A percentile compares a stretch with the other conserved stretches of the same genome.
phyloP scores from a whole-genome alignment of 345 rosid genomes.

The Capsella bursapastoris region DNA sequence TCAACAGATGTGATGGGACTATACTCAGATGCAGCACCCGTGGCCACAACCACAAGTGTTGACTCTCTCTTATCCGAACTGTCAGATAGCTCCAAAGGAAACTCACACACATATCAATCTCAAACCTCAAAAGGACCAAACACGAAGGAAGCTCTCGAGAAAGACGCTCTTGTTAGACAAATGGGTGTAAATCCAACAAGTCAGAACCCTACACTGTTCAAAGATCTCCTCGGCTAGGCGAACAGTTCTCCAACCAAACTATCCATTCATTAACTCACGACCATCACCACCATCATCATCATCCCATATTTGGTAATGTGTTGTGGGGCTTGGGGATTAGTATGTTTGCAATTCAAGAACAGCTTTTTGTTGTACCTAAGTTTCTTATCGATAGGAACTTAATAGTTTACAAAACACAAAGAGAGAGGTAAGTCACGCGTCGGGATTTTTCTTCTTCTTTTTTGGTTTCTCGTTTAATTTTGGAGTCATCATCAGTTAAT shows the following conservation, averaged over 20 bases:
- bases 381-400: constrained; percentile 38
- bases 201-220: constrained; percentile 88
- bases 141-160: constrained; percentile 69
- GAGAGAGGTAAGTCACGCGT: constrained; percentile 23
- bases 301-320: constrained; percentile 34
- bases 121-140: constrained; percentile 69
- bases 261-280: constrained; percentile 8
- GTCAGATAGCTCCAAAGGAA: constrained; percentile 43
- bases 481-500: constrained; percentile 39
- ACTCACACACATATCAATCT: constrained; percentile 33
- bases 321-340: constrained; percentile 20
- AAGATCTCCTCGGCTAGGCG: constrained; percentile 76
- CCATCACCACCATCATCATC: constrained; percentile 5
- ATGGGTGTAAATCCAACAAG: constrained; percentile 86
- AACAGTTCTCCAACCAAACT: constrained; percentile 21
- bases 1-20: constrained; percentile 49
- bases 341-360: constrained; percentile 36
- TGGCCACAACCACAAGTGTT: constrained; percentile 36
- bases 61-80: constrained; percentile 43
- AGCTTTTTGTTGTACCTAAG: constrained; percentile 40
- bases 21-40: constrained; percentile 52
- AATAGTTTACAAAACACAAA: constrained; percentile 28
- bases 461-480: constrained; percentile 34
- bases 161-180: constrained; percentile 90
- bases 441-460: constrained; percentile 3